phyloP scores from a whole-genome alignment of 1,284 basidiomycete species.

The Papiliotrema laurentii region DNA sequence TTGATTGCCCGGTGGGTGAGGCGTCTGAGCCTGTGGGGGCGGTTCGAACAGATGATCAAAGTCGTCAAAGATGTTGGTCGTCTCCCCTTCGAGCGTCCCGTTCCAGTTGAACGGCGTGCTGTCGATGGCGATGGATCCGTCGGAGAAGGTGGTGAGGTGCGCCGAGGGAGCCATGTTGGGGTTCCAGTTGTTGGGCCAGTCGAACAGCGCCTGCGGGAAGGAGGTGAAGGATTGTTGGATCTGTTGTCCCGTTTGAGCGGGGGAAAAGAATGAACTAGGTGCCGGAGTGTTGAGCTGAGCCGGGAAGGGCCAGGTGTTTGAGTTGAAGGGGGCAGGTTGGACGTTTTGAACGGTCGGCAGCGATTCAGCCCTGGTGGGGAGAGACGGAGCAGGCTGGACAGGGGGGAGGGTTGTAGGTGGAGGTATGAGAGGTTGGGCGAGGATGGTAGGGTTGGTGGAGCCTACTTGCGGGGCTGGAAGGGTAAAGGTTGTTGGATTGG shows the following conservation, averaged over 20 bases:
- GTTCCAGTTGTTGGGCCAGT: not conserved
- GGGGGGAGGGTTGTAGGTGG: too few relatives aligned
- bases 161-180: conserved; percentile 5
- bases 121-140: conserved; percentile 15
- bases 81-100: not conserved
- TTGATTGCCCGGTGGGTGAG: not conserved
- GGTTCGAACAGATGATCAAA: conserved; percentile 7
- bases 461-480: too few relatives aligned
- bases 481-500: too few relatives aligned
- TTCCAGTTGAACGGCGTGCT: conserved; percentile 6
- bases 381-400: too few relatives aligned
- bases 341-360: too few relatives aligned
- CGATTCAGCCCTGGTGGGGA: too few relatives aligned
- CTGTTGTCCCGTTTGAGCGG: too few relatives aligned
- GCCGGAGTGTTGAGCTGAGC: too few relatives aligned
- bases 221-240: not conserved
- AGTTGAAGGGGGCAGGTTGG: too few relatives aligned
- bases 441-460: too few relatives aligned
- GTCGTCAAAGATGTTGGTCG: conserved; percentile 16
- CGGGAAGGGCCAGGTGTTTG: not conserved
- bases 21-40: not conserved
- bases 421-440: too few relatives aligned
- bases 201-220: not conserved
- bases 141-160: conserved; percentile 12
- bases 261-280: not conserved